Conservation (phyloP, 805 yeast species). For the Candida schatavii region DNA sequence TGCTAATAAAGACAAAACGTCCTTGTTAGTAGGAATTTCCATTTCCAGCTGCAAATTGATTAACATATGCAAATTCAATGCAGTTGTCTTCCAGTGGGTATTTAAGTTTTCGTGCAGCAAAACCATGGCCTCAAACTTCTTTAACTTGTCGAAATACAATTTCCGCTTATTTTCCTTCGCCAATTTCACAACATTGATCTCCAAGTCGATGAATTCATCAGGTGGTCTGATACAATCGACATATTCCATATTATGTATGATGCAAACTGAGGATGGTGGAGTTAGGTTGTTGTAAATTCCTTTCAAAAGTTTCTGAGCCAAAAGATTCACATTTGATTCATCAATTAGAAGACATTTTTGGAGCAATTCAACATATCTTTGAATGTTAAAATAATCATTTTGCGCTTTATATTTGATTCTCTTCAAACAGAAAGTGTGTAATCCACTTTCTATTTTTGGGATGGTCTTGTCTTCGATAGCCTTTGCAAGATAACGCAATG, state of each 20-base stretch:
- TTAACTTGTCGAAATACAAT: conserved; percentile 38
- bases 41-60: conserved; percentile 51
- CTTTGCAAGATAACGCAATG: conserved; percentile 47
- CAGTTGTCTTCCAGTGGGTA: conserved; percentile 57
- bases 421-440: conserved; percentile 54
- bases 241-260: conserved; percentile 41
- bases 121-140: conserved; percentile 39
- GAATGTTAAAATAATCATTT: conserved; percentile 53
- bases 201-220: conserved; percentile 53
- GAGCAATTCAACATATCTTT: conserved; percentile 46
- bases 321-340: conserved; percentile 49
- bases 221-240: conserved; percentile 57
- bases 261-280: conserved; percentile 42
- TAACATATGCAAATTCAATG: conserved; percentile 48
- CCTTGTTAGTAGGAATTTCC: conserved; percentile 44
- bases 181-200: conserved; percentile 54
- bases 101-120: conserved; percentile 23
- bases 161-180: conserved; percentile 62
- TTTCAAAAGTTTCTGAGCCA: conserved; percentile 53
- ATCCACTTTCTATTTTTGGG: conserved; percentile 61
- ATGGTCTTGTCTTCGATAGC: conserved; percentile 50
- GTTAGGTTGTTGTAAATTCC: conserved; percentile 25
- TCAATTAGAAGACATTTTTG: conserved; percentile 56
- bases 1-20: conserved; percentile 43
- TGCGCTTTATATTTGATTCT: conserved; percentile 57